Evolutionary conservation across 2,329 filamentous ascomycete genomes (phyloP).

Genomic region (Fusarium sp.): DNA sequence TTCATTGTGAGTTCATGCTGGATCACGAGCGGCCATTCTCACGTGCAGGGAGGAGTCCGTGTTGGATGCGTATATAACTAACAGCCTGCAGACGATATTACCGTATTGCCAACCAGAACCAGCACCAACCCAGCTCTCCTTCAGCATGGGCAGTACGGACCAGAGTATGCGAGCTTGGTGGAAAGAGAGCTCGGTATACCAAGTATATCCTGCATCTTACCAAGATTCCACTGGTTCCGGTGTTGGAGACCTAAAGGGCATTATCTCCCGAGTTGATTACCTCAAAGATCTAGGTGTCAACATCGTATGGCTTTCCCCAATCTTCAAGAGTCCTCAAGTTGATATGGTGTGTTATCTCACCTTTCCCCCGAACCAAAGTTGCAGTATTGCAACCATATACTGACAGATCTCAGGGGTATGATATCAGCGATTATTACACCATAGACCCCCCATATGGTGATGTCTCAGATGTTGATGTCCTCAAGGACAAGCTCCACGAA

Average conservation of each 20-base stretch:
- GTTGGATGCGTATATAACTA: constrained; percentile 6
- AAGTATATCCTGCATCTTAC: constrained; percentile 73
- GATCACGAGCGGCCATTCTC: constrained; percentile 18
- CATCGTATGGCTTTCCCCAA: constrained; percentile 67
- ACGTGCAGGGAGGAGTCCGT: constrained; percentile 7
- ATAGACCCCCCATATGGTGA: constrained; percentile 77
- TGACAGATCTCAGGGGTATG: constrained; percentile 67
- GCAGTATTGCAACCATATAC: not conserved
- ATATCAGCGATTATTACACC: constrained; percentile 75
- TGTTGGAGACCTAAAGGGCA: constrained; percentile 68
- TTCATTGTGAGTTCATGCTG: constrained; percentile 20
- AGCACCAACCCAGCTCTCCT: not conserved
- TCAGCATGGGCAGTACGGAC: constrained; percentile 41
- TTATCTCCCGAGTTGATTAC: constrained; percentile 68
- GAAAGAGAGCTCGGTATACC: constrained; percentile 71
- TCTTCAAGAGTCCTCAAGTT: constrained; percentile 66
- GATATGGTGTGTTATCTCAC: constrained; percentile 68
- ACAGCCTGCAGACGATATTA: constrained; percentile 2
- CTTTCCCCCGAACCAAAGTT: too few relatives aligned
- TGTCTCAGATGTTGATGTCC: constrained; percentile 72
- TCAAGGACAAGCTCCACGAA: constrained; percentile 71
- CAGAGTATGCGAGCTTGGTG: constrained; percentile 61
- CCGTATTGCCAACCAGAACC: not conserved
- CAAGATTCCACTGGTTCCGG: constrained; percentile 69
- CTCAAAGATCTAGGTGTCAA: constrained; percentile 67